phyloP scores from a whole-genome alignment of 2,329 filamentous ascomycete species.

The Chaetothyriales sp. region DNA sequence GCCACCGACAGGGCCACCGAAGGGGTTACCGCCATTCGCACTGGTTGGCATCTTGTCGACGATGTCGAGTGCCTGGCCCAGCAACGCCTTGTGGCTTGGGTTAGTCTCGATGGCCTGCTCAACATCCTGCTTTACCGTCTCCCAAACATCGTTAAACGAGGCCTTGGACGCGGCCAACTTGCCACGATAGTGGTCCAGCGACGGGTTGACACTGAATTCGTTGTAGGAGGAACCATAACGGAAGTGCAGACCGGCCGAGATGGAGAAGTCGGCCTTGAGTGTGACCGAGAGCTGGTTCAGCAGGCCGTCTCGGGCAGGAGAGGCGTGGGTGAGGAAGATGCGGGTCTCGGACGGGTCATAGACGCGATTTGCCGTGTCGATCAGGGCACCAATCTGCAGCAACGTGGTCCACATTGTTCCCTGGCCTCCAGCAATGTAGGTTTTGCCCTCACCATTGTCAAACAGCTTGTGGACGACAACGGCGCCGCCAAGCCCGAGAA shows the following conservation, averaged over 20 bases:
- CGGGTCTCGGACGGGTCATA: constrained; percentile 97
- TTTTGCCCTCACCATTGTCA: constrained; percentile 93
- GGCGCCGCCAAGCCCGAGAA: constrained; percentile 83
- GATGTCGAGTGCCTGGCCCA: constrained; percentile 80
- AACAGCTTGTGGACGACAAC: constrained; percentile 99
- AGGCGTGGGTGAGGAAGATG: constrained; percentile 91
- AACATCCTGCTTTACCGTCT: constrained; percentile 91
- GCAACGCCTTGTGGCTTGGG: constrained; percentile 78
- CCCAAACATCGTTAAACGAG: constrained; percentile 98
- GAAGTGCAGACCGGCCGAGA: constrained; percentile 95
- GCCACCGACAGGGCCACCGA: constrained; percentile 68
- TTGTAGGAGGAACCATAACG: constrained; percentile 98
- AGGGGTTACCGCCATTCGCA: constrained; percentile 90
- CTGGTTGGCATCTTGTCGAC: constrained; percentile 97
- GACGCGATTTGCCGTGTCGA: constrained; percentile 94
- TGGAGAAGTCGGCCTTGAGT: constrained; percentile 93
- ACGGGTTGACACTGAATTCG: constrained; percentile 97
- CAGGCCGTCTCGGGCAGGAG: constrained; percentile 87
- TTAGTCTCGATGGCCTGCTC: constrained; percentile 89
- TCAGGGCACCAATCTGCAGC: constrained; percentile 92
- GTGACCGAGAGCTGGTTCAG: constrained; percentile 95
- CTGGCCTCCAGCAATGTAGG: constrained; percentile 93
- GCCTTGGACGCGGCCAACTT: constrained; percentile 96
- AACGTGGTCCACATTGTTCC: constrained; percentile 99
- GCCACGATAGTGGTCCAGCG: constrained; percentile 91